These are phyloP conservation scores for Crithidia fasciculata DNA, from an alignment of 208 protist genomes.

Conservation along the genomic window DNA sequence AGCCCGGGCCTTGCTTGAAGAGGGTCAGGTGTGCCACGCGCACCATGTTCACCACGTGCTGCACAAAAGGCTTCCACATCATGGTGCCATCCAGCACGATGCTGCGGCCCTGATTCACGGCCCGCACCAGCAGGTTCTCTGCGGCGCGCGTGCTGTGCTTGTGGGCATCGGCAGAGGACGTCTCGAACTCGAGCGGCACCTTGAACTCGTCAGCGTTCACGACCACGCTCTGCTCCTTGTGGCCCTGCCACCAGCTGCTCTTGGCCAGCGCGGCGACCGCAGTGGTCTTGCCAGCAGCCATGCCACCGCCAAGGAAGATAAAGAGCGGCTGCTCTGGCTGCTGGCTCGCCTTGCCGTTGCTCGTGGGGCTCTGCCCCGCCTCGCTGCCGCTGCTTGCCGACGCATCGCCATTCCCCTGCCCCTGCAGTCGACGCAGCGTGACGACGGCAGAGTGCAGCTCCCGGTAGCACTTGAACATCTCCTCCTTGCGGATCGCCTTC, in stretches of 20 bases:
- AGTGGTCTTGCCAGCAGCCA: constrained; percentile 91
- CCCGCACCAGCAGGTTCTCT: constrained; percentile 79
- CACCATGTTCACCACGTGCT: constrained; percentile 82
- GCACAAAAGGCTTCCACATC: constrained; percentile 90
- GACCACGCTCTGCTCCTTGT: constrained; percentile 77
- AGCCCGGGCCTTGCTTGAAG: constrained; percentile 78
- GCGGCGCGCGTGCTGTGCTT: constrained; percentile 74
- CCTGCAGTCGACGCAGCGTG: constrained; percentile 67
- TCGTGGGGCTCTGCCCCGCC: neutral
- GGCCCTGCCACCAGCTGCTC: constrained; percentile 75
- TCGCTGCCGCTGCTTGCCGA: neutral
- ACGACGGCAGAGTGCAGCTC: constrained; percentile 67
- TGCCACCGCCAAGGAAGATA: constrained; percentile 89
- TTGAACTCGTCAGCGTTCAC: constrained; percentile 91
- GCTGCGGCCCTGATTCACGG: constrained; percentile 81
- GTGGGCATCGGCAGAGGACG: constrained; percentile 40
- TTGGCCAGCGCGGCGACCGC: constrained; percentile 70
- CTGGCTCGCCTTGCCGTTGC: neutral
- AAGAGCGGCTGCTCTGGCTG: constrained; percentile 64
- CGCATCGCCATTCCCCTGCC: constrained; percentile 8
- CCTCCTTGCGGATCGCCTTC: constrained; percentile 48
- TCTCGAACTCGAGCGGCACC: constrained; percentile 38
- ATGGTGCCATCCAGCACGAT: constrained; percentile 91
- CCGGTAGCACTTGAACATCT: constrained; percentile 58
- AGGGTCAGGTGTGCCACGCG: constrained; percentile 73